Percentiles rank a stretch among this genome's conserved stretches.
phyloP scores from a whole-genome alignment of 257 asterid species.

The Plantago ovata region DNA sequence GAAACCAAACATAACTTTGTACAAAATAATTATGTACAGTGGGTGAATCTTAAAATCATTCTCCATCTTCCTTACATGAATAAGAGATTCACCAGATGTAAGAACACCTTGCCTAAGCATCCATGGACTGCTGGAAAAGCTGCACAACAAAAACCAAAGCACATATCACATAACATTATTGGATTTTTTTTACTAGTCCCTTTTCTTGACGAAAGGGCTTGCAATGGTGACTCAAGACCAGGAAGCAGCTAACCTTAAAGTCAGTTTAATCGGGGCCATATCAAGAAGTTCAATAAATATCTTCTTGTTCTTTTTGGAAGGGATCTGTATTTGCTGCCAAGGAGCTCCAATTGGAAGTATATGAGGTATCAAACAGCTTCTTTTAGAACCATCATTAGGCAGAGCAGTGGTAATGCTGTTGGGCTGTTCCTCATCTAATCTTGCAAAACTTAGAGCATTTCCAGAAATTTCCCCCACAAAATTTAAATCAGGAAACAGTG shows the following conservation, averaged over 20 bases:
- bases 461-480: constrained; percentile 34
- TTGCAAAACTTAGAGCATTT: constrained; percentile 26
- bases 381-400: constrained; percentile 31
- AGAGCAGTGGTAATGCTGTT: constrained; percentile 25
- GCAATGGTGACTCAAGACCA: constrained; percentile 14
- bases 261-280: constrained; percentile 75
- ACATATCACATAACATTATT: neutral
- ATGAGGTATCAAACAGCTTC: constrained; percentile 43
- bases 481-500: constrained; percentile 38
- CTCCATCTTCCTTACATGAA: constrained; percentile 60
- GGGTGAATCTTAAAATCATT: constrained; percentile 10
- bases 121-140: constrained; percentile 98
- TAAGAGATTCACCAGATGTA: constrained; percentile 85
- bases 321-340: constrained; percentile 89
- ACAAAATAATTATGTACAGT: constrained; percentile 1
- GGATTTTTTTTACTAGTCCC: constrained; percentile 1
- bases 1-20: constrained; percentile 10
- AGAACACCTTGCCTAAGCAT: constrained; percentile 82
- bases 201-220: too few species aligned
- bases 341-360: constrained; percentile 96
- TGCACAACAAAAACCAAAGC: constrained; percentile 33
- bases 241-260: constrained; percentile 61
- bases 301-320: constrained; percentile 68
- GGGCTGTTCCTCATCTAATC: constrained; percentile 35
- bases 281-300: constrained; percentile 81